phyloP scores from a whole-genome alignment of 2,329 filamentous ascomycete species.

The Phialemonium atrogriseum region DNA sequence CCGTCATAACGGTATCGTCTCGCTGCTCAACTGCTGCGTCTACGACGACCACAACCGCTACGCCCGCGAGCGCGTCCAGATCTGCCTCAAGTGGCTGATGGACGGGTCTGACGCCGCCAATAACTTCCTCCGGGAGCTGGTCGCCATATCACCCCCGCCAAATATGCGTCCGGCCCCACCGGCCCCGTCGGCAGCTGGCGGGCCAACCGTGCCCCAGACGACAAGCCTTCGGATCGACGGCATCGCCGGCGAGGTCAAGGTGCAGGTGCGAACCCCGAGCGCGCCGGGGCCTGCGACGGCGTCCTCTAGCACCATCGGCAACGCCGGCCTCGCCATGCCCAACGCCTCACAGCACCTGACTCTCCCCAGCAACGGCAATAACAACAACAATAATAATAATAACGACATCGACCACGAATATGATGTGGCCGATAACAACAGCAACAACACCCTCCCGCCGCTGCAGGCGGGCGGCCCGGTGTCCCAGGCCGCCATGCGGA shows the following conservation, averaged over 20 bases:
- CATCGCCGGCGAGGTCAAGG: slow-evolving; percentile 47
- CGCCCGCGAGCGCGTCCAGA: slow-evolving; percentile 82
- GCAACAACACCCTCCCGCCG: slow-evolving; percentile 1
- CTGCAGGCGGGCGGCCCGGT: neutral
- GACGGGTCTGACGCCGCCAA: slow-evolving; percentile 68
- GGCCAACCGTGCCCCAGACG: slow-evolving; percentile 16
- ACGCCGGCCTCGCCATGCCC: neutral
- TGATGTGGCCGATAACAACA: neutral
- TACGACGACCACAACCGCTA: slow-evolving; percentile 93
- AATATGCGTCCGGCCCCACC: slow-evolving; percentile 21
- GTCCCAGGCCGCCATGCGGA: slow-evolving; percentile 15
- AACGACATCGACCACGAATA: neutral
- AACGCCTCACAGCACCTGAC: slow-evolving; percentile 1
- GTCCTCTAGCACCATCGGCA: neutral
- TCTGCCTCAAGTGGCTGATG: slow-evolving; percentile 78
- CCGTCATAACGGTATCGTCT: slow-evolving; percentile 75
- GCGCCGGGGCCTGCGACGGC: neutral
- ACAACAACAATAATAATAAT: slow-evolving; percentile 1
- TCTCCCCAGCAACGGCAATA: slow-evolving; percentile 4
- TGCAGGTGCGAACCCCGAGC: slow-evolving; percentile 28
- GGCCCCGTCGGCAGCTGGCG: slow-evolving; percentile 12
- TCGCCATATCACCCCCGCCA: slow-evolving; percentile 33
- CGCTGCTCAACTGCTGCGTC: slow-evolving; percentile 78
- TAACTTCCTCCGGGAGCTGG: slow-evolving; percentile 59
- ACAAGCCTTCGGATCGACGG: slow-evolving; percentile 46